phyloP scores from a whole-genome alignment of 1,284 basidiomycete genomes.

The Rhodotorula sp. region DNA sequence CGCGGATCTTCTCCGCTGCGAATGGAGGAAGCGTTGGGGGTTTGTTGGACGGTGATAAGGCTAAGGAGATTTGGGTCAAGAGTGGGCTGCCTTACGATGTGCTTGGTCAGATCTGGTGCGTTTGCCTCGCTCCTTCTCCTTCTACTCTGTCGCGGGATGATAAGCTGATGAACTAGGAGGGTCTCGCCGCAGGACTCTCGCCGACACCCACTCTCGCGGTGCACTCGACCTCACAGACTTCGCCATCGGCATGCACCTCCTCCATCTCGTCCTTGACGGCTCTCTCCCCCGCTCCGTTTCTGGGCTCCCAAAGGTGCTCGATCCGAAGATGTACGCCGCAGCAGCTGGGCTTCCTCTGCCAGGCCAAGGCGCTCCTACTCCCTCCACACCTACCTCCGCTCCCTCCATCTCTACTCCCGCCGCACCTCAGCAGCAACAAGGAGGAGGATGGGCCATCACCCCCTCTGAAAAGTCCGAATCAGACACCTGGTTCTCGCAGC shows the following conservation, averaged over 20 bases:
- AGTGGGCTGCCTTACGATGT: conserved; percentile 86
- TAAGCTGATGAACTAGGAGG: background rate
- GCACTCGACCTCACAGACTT: conserved; percentile 88
- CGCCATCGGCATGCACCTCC: conserved; percentile 77
- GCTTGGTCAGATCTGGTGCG: conserved; percentile 87
- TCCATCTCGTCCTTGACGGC: conserved; percentile 80
- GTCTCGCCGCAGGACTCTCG: conserved; percentile 66
- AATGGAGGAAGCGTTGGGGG: conserved; percentile 62
- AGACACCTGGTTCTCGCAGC: conserved; percentile 77
- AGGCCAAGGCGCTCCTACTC: conserved; percentile 45
- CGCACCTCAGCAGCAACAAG: background rate
- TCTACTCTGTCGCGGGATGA: background rate
- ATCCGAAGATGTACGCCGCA: conserved; percentile 87
- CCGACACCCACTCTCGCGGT: conserved; percentile 91
- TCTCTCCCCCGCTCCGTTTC: conserved; percentile 55
- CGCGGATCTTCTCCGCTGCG: conserved; percentile 68
- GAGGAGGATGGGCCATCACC: conserved; percentile 73
- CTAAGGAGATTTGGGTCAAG: conserved; percentile 88
- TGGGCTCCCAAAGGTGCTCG: conserved; percentile 71
- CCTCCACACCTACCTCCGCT: background rate
- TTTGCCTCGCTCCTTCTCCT: background rate
- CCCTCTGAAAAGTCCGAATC: conserved; percentile 73
- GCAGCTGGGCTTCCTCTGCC: conserved; percentile 53
- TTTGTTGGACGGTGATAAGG: conserved; percentile 78
- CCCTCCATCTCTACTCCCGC: conserved; percentile 23